Base-by-base conservation (phyloP, 2,329 filamentous ascomycete genomes). In the Chaetothyriales sp. region DNA sequence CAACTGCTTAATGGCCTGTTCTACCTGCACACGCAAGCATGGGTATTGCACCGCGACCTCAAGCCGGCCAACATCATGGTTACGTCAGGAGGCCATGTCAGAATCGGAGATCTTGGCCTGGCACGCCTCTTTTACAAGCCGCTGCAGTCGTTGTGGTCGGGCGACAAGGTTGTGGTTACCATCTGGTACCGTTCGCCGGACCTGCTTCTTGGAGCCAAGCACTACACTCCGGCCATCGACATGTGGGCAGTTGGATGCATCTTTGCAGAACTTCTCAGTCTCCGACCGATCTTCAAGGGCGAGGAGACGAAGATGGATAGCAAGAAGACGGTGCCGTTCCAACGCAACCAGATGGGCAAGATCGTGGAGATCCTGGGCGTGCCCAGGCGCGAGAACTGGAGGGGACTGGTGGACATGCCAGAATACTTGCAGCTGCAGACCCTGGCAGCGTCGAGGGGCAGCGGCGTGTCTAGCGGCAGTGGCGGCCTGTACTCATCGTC, bases 1-100 rank as follows among this genome's bases (percentile, higher is more conserved):
- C 92, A 98, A 70, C 80, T 98, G 3, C 78, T 98, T 56, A 94
- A 95, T 64, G 92, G 92, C 15, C 83, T 94, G 54, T 83, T 94
- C 60, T 98, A 98, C 64, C 78, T 98, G 1, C 92, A 98, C 67
- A 40, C 33, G 10, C 84, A 82, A 56, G 95, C 94, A 67, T 98
- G 92, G 92, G 88, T 98, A 40, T 77, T 98, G 54, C 92, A 98
- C 67, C 86, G 92, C 46, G 92, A 98, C 69, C 75, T 98, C 49
- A 98, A 98, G 66, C 92, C 92, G 2, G 92, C 92, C 60, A 98
- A 98, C 67, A 98, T 98, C 70, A 94, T 98, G 83, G 90, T 98
- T 47, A 97, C 89, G 1, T 92, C 86, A 5, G 72, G 74, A 4
- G 92, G 92, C 9, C 86, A 88, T 58, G 89, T 98, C 60, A 92